Base-by-base conservation (phyloP, 495 filamentous ascomycete species). In the Friedmanniomyces simplex region DNA sequence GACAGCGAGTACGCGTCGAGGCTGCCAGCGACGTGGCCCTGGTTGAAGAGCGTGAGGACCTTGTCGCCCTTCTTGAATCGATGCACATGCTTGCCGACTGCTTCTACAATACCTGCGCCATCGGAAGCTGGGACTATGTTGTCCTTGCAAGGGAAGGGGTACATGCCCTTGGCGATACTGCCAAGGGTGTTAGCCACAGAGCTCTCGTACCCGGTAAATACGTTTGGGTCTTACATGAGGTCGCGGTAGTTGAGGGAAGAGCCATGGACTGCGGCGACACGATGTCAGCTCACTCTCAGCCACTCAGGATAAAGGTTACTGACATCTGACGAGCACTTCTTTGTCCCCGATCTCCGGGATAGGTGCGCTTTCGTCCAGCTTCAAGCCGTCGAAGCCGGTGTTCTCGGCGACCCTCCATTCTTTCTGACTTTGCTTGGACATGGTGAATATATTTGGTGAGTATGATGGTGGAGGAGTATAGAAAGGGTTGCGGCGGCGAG, bases 201-300 rank as follows among this genome's bases (percentile, higher is more conserved):
- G 3, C 3, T 10, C 28, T 32, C 28, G 10, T 10, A 32, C 28
- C 10, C 28, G 10, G 3, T 3, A 10, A 32, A 3, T 32, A 32
- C 28, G 10, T 10, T 32, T 10, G 10, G 28, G 28, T 10, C 28
- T 32, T 32, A 32, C 28, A 86, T 78, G 50, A 91, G 71, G 64
- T 93, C 89, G 52, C 89, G 81, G 71, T 86, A 95, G 69, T 95
- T 94, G 54, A 95, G 74, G 1, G 89, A 89, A 0, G 81, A 85
- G 21, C 79, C 87, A 54, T 83, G 75, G 14, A 91, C 73, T 71
- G 46, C 22, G 18, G 25, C 14, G 20, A 7, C 1, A 26, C 11
- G 4, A 49, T 24, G n/a, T 59, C 39, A 43, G 14, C 39, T 43
- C 22, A 50, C 39, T 50, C 12, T 48, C 48, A 21, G 30, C 14